Evolutionary conservation across 2,329 filamentous ascomycete genomes (phyloP).

Genomic region (Fusarium citri): DNA sequence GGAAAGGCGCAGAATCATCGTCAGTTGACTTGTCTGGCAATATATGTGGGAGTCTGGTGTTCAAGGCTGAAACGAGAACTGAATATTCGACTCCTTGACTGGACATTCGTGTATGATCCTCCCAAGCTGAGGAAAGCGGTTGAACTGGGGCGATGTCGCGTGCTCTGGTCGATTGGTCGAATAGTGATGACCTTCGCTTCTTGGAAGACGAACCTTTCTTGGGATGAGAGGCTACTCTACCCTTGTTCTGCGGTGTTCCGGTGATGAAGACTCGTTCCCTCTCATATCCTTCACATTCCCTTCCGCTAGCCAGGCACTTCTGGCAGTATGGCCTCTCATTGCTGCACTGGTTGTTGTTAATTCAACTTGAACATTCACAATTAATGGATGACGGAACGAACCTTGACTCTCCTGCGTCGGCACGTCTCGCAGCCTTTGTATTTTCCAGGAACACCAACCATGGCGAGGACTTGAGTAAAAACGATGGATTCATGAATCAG

Average conservation of each 20-base stretch:
- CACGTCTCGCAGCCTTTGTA: slow-evolving; percentile 75
- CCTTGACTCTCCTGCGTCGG: slow-evolving; percentile 68
- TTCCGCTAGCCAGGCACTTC: slow-evolving; percentile 68
- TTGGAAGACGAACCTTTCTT: slow-evolving; percentile 54
- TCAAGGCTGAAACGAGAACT: slow-evolving; percentile 59
- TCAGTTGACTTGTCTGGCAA: slow-evolving; percentile 43
- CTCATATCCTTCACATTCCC: slow-evolving; percentile 71
- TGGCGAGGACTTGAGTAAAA: slow-evolving; percentile 46
- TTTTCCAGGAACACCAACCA: slow-evolving; percentile 73
- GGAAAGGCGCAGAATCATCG: slow-evolving; percentile 46
- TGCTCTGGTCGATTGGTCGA: slow-evolving; percentile 35
- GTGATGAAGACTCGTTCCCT: slow-evolving; percentile 73
- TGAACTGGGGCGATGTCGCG: slow-evolving; percentile 51
- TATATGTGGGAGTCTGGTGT: slow-evolving; percentile 56
- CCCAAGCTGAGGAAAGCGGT: slow-evolving; percentile 64
- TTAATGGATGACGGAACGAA: slow-evolving; percentile 47
- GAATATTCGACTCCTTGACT: slow-evolving; percentile 52
- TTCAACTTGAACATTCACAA: background rate
- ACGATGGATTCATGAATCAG: slow-evolving; percentile 1
- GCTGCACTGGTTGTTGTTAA: slow-evolving; percentile 63
- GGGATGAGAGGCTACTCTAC: slow-evolving; percentile 68
- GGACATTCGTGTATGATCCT: slow-evolving; percentile 58
- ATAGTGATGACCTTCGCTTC: slow-evolving; percentile 46
- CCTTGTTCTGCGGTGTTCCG: slow-evolving; percentile 65
- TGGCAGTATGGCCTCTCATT: slow-evolving; percentile 70